Base-by-base conservation (phyloP, 2,329 filamentous ascomycete genomes). In the Chaetomiaceae sp. region DNA sequence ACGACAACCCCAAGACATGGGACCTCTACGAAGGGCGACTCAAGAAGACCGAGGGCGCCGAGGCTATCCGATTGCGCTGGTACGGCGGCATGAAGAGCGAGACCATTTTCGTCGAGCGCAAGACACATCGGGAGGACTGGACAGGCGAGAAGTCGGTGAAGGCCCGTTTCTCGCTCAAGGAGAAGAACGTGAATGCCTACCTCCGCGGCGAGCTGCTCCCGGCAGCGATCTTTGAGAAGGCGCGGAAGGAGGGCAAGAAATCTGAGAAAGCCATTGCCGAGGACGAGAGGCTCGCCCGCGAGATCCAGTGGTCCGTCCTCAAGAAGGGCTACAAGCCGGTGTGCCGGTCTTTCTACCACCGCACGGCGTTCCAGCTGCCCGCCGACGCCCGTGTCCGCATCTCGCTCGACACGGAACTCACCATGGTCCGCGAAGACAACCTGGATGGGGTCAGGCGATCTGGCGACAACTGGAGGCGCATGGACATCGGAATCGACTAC, bases 121-220 rank as follows among this genome's bases (percentile, higher is more conserved):
- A 99, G 73, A 99, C 93, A 1, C 93, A 99, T 73, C 86, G 93
- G 34, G 93, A 99, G 69, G 93, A 99, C 68, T 99, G 93, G 93
- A 99, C 93, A 0, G 93, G 93, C 52, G 93, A 99, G 68, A 96
- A 97, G 73, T 97, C 92, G 2, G 93, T 99, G 71, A 99, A 99
- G 74, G 92, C 93, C 38, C 87, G 93, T 38, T 99, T 99, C 65
- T 79, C 87, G 8, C 77, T 93, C 58, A 97, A 99, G 74, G 93
- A 99, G 73, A 99, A 99, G 78, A 88, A 96, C 56, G 86, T 99
- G 64, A 97, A 97, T 65, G 79, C 89, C 13, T 99, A 91, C 67
- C 74, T 99, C 69, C 78, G 78, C 44, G 93, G 93, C 48, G 83
- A 90, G 61, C 78, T 95, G 64, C 88, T 90, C 2, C 91, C 93